These are phyloP conservation scores for Oryza longistaminata DNA, from an alignment of 176 grass and related monocot species.

Conservation along the genomic window DNA sequence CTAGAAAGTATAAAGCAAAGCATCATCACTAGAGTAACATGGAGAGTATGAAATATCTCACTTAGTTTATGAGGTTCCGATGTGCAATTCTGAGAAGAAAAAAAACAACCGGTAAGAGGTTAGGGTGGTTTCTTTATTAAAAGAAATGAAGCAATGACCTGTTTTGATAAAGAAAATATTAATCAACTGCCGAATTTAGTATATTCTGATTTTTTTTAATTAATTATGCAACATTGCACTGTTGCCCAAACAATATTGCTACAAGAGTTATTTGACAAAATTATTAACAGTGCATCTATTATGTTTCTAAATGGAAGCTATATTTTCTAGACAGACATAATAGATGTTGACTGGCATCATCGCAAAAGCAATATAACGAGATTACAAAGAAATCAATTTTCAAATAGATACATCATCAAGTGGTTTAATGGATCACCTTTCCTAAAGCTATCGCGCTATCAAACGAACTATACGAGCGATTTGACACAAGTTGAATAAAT, in stretches of 20 bases:
- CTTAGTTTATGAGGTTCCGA: neutral
- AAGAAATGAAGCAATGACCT: neutral
- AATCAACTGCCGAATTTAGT: constrained; percentile 16
- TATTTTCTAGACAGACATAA: constrained; percentile 37
- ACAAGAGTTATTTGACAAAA: neutral
- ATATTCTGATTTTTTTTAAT: neutral
- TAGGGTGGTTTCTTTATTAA: neutral
- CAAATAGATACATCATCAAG: constrained; percentile 28
- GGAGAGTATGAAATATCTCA: constrained; percentile 27
- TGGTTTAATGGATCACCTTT: constrained; percentile 21
- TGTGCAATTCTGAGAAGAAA: neutral
- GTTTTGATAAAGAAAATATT: neutral
- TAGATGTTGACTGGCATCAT: constrained; percentile 37
- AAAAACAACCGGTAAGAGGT: neutral
- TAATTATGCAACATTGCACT: neutral
- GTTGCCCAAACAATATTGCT: neutral
- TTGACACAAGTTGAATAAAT: constrained; percentile 32
- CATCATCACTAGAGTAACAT: constrained; percentile 19
- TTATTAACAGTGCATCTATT: neutral
- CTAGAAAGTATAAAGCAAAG: constrained; percentile 47
- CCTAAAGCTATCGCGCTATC: neutral
- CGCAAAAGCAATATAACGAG: constrained; percentile 22
- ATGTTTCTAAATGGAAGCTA: constrained; percentile 11
- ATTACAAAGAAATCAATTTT: neutral
- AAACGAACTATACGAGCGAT: neutral